Conservation (phyloP, 1,139 yeast species). For the Kodamaea sp. region DNA sequence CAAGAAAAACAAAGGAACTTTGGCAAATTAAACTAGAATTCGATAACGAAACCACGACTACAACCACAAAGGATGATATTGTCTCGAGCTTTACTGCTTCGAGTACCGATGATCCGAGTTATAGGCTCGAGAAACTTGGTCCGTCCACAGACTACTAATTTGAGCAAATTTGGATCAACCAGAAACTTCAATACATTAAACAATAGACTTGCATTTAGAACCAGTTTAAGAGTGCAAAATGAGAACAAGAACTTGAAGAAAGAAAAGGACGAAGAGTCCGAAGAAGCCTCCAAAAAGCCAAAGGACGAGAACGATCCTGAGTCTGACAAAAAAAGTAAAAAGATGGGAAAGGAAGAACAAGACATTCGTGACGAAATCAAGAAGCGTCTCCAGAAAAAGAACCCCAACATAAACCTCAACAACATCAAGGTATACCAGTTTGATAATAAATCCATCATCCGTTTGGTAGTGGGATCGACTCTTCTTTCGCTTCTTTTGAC, state of each 20-base stretch:
- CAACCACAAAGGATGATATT: neutral
- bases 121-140: neutral
- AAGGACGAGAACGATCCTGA: constrained; percentile 12
- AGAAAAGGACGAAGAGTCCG: constrained; percentile 1
- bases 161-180: too few species aligned
- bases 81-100: neutral
- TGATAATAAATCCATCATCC: constrained; percentile 24
- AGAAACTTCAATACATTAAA: constrained; percentile 4
- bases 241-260: constrained; percentile 5
- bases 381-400: constrained; percentile 32
- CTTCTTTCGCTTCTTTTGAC: constrained; percentile 17
- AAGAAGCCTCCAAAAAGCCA: constrained; percentile 2
- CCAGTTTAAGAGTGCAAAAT: constrained; percentile 1
- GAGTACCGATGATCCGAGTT: neutral
- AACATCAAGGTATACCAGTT: constrained; percentile 35
- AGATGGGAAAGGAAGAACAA: constrained; percentile 15
- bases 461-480: constrained; percentile 14
- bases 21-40: too few species aligned
- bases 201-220: constrained; percentile 3
- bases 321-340: constrained; percentile 9
- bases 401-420: constrained; percentile 31
- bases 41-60: neutral
- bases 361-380: constrained; percentile 37
- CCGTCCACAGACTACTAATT: too few species aligned
- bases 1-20: too few species aligned